Percentiles rank a stretch among this genome's conserved stretches.
phyloP scores from a whole-genome alignment of 768 basidiomycete genomes.

The Phylloporus sp. region DNA sequence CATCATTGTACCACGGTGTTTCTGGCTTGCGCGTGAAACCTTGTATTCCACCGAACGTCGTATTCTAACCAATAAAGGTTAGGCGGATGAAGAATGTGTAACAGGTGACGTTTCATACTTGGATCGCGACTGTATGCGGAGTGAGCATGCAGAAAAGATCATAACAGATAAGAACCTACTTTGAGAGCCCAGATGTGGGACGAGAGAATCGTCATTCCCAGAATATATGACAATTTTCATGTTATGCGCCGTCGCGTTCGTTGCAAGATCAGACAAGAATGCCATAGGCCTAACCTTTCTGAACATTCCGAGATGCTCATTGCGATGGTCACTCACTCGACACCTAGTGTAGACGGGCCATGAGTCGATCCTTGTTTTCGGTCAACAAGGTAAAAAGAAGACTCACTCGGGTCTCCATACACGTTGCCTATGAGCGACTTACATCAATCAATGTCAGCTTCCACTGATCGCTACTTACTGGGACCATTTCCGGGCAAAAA shows the following conservation, averaged over 20 bases:
- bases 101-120: slow-evolving; percentile 31
- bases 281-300: slow-evolving; percentile 47
- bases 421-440: slow-evolving; percentile 2
- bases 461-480: slow-evolving; percentile 12
- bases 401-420: slow-evolving; percentile 32
- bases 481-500: slow-evolving; percentile 10
- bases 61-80: slow-evolving; percentile 46
- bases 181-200: slow-evolving; percentile 61
- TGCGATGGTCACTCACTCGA: slow-evolving; percentile 27
- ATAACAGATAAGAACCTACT: slow-evolving; percentile 32
- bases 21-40: slow-evolving; percentile 67
- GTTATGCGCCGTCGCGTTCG: slow-evolving; percentile 49
- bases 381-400: neutral
- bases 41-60: slow-evolving; percentile 75
- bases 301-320: neutral
- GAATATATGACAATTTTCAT: slow-evolving; percentile 55
- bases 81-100: neutral
- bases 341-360: slow-evolving; percentile 18
- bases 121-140: slow-evolving; percentile 45
- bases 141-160: slow-evolving; percentile 1
- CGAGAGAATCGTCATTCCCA: slow-evolving; percentile 64
- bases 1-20: slow-evolving; percentile 62
- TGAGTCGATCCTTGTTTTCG: neutral
- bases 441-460: neutral
- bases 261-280: slow-evolving; percentile 62